Evolutionary conservation across 331 rosid genomes (phyloP), one percentile per base, ranked within the genome.

Genomic region (Malus hybrid): DNA sequence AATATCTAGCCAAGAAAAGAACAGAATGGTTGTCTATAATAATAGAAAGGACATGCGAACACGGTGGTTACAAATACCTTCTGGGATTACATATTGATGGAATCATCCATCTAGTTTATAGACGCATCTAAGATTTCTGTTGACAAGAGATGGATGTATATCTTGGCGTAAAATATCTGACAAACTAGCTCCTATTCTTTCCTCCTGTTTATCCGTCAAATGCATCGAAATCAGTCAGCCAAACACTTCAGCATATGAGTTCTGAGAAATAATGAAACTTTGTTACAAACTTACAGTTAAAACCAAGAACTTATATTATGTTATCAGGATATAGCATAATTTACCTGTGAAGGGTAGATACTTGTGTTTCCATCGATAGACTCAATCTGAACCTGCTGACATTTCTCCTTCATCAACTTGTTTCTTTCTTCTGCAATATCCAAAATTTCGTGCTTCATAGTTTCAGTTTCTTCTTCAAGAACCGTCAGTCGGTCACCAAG

Each of bases 391-490:
- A 86, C 80, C 52, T 82, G 83, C 79, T 84, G 81, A 67, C 73
- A 61, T 69, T 86, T 84, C 71, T 83, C 86, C 48, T 80, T 68
- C 75, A 74, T 59, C 73, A 84, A 36, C 50, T 61, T 52, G 46
- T 73, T 88, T 48, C 86, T 82, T 44, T 82, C 88, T 70, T 79
- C 79, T 24, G 82, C 55, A 59, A 54, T 61, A 63, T 66, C 66
- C 65, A 78, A 76, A 48, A 84, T n/a, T 11, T 62, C 84, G 55
- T 82, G 34, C 79, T 84, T 88, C 81, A 78, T 76, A 27, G 59
- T 52, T 70, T 84, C 70, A 52, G 80, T 84, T 48, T 84, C 90
- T 73, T 83, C 87, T 88, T 88, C 92, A 32, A 86, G 88, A 48
- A 78, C 68, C 66, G 64, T 76, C 71, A 88, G 12, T 50, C 80